phyloP scores from a whole-genome alignment of 169 alveolate species.

The Cryptosporidium bovis region DNA sequence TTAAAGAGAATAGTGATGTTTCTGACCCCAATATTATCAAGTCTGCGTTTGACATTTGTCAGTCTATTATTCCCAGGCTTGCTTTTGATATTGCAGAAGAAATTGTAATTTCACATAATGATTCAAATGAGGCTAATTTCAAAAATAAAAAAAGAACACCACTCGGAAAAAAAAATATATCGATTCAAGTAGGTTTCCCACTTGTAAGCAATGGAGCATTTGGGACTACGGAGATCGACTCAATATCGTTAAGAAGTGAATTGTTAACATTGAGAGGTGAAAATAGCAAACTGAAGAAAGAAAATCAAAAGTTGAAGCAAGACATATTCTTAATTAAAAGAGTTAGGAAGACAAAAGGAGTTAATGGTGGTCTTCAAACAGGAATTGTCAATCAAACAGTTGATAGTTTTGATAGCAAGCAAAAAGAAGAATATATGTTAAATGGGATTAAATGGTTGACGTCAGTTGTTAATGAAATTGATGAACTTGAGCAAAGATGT shows the following conservation, averaged over 20 bases:
- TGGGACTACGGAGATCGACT: constrained; percentile 10
- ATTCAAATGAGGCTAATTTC: not conserved
- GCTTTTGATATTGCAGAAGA: constrained; percentile 72
- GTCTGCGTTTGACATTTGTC: constrained; percentile 45
- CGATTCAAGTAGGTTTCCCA: constrained; percentile 66
- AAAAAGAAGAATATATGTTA: constrained; percentile 8
- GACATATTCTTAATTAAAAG: constrained; percentile 54
- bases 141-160: not conserved
- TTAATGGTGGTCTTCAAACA: not conserved
- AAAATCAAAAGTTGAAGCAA: constrained; percentile 55
- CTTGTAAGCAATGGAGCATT: not conserved
- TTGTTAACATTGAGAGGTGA: constrained; percentile 47
- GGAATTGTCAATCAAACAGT: not conserved
- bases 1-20: not conserved
- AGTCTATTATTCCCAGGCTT: constrained; percentile 57
- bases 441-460: constrained; percentile 49
- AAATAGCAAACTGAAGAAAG: constrained; percentile 52
- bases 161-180: constrained; percentile 27
- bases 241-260: constrained; percentile 44
- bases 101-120: constrained; percentile 5
- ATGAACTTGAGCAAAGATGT: constrained; percentile 53
- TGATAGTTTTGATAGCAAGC: not conserved
- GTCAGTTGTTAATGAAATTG: constrained; percentile 57
- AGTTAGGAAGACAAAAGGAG: constrained; percentile 11
- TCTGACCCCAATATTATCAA: not conserved